Evolutionary conservation across 2,329 filamentous ascomycete genomes (phyloP).

Genomic region (Calonectria pteridis): DNA sequence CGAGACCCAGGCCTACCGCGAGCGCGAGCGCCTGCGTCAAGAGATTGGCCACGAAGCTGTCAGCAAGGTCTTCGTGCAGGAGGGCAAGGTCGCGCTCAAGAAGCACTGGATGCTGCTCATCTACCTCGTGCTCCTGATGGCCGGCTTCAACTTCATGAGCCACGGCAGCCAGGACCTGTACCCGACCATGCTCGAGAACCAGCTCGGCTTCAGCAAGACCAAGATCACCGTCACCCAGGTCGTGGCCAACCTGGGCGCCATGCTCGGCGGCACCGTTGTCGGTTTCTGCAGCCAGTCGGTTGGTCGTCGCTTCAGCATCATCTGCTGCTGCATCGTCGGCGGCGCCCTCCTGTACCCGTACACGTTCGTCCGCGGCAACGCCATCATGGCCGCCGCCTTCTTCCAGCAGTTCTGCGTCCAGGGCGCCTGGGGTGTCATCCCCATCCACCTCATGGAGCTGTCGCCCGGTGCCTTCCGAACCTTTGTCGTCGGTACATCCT

Average conservation of each 20-base stretch:
- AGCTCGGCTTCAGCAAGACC: slow-evolving; percentile 65
- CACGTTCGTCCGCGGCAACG: slow-evolving; percentile 72
- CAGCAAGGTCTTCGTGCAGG: slow-evolving; percentile 73
- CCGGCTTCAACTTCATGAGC: slow-evolving; percentile 93
- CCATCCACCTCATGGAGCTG: slow-evolving; percentile 83
- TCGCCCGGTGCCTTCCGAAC: slow-evolving; percentile 79
- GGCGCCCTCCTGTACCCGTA: slow-evolving; percentile 88
- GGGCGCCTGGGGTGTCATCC: slow-evolving; percentile 82
- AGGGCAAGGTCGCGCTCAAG: slow-evolving; percentile 83
- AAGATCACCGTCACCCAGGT: slow-evolving; percentile 78
- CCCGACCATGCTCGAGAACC: slow-evolving; percentile 70
- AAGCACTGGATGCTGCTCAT: slow-evolving; percentile 84
- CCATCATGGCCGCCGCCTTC: slow-evolving; percentile 83
- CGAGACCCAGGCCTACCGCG: slow-evolving; percentile 80
- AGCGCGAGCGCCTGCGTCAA: slow-evolving; percentile 74
- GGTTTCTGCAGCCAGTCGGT: slow-evolving; percentile 78
- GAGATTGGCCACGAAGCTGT: slow-evolving; percentile 43
- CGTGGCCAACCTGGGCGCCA: slow-evolving; percentile 78
- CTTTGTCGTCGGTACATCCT: slow-evolving; percentile 79
- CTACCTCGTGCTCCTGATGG: slow-evolving; percentile 89
- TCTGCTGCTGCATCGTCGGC: slow-evolving; percentile 72
- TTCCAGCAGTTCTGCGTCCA: slow-evolving; percentile 87
- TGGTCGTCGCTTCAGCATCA: slow-evolving; percentile 77
- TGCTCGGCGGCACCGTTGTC: slow-evolving; percentile 74
- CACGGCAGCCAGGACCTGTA: slow-evolving; percentile 78